phyloP scores from a whole-genome alignment of 371 early-diverging fungal species.

The Batkoa obscura region DNA sequence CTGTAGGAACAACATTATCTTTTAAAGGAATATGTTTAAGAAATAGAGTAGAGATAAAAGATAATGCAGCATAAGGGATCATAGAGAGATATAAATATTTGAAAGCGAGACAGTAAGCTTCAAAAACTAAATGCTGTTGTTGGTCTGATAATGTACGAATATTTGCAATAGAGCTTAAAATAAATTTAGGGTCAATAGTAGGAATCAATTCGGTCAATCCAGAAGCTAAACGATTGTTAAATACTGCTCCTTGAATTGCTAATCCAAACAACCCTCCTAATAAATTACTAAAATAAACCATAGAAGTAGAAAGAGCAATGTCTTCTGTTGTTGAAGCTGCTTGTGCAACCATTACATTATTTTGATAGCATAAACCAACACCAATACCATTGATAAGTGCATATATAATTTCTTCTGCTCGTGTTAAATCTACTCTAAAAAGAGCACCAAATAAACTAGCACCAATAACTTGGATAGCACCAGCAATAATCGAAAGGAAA shows the following conservation, averaged over 20 bases:
- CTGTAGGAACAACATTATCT: too few relatives aligned
- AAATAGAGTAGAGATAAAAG: neutral
- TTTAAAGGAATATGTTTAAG: constrained; percentile 1
- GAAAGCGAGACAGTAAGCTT: constrained; percentile 1
- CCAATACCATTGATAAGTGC: constrained; percentile 13
- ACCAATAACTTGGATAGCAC: neutral
- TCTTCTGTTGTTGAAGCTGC: constrained; percentile 17
- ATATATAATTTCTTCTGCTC: neutral
- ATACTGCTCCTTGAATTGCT: constrained; percentile 23
- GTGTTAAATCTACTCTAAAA: neutral
- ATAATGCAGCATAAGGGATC: neutral
- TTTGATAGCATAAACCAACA: constrained; percentile 15
- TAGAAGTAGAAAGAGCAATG: constrained; percentile 24
- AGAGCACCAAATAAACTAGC: neutral
- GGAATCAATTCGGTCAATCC: neutral
- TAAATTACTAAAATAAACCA: constrained; percentile 19
- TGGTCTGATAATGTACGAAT: too few relatives aligned
- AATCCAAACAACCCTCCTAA: constrained; percentile 33
- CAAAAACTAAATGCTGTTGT: too few relatives aligned
- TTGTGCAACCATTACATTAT: constrained; percentile 26
- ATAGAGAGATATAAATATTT: neutral
- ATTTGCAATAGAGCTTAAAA: too few relatives aligned
- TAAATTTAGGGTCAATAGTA: neutral
- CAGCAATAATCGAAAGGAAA: neutral
- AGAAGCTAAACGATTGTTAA: constrained; percentile 16